Evolutionary conservation across 371 early-diverging fungal genomes (phyloP), one percentile per base, ranked within the genome.

Genomic region (Saksenaea vasiformis): DNA sequence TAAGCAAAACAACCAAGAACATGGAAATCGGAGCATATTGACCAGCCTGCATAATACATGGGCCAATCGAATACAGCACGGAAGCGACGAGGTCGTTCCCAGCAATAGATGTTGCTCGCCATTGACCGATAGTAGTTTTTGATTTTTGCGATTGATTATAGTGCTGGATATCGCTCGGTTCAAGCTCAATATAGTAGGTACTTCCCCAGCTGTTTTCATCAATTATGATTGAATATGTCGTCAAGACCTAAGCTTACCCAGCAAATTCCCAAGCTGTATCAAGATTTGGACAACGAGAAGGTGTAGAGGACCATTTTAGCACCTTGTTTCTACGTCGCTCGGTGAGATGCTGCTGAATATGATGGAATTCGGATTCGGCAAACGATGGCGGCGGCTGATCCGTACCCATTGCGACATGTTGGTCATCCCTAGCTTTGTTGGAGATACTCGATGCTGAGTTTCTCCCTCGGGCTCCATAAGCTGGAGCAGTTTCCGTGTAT

Each of bases 1-100:
- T 73, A 4, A 84, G 51, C 0, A 79, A 15, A 1, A 79, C 70
- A 14, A 83, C 74, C 0, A 85, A 60, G 0, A 85, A 61, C 64
- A 86, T 76, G 24, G 79, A 79, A 35, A 87, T 70, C 0, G 86
- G 86, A 17, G 85, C 84, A 56, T 73, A 84, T 71, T 78, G 76
- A 19, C 85, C 85, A 7, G 86, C 73, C 24, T 76, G 78, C 35
- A 69, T 61, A 1, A 72, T 72, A 35, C 69, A 66, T 1, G 84
- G 73, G 0, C 85, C 87, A 37, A 84, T 66, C 0, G 85, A 82
- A 53, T 87, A 87, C 8, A 87, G 58, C 4, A 87, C 81, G 27
- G 80, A 78, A 9, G 79, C 80, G 36, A 83, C 71, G 38, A 84
- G 41, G 58, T 84, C 84, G 54, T 85, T 85, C 5, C 82, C 86